Conservation (phyloP, 306 rosid species). For the Castanospermum australe region DNA sequence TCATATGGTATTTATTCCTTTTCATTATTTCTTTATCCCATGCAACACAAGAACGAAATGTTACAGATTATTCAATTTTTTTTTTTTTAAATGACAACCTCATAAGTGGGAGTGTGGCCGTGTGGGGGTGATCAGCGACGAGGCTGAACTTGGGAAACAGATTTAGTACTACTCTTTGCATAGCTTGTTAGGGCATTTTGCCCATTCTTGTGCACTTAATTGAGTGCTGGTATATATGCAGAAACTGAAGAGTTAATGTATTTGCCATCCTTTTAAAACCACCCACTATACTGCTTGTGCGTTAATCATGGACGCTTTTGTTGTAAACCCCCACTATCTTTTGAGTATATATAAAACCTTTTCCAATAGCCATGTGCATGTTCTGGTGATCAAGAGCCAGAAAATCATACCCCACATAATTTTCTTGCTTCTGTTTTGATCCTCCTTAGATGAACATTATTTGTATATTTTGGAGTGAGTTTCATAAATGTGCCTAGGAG, state of each 20-base stretch:
- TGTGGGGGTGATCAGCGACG: background rate
- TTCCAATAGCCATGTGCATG: conserved; percentile 4
- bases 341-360: background rate
- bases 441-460: background rate
- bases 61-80: background rate
- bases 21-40: background rate
- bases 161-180: background rate
- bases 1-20: conserved; percentile 1
- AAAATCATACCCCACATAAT: background rate
- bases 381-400: background rate
- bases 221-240: background rate
- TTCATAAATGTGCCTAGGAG: too few species aligned
- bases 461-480: too few species aligned
- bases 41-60: background rate
- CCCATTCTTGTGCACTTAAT: background rate
- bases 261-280: background rate
- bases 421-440: background rate
- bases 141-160: background rate
- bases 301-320: conserved; percentile 3
- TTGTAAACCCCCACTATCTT: background rate
- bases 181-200: background rate
- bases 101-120: background rate
- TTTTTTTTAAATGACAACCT: background rate
- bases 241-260: background rate
- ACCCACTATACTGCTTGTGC: background rate